Percentiles rank a stretch among this genome's conserved stretches.
Evolutionary conservation across 2,329 filamentous ascomycete species (phyloP).

Genomic region (Colletotrichum neosansevieriae): DNA sequence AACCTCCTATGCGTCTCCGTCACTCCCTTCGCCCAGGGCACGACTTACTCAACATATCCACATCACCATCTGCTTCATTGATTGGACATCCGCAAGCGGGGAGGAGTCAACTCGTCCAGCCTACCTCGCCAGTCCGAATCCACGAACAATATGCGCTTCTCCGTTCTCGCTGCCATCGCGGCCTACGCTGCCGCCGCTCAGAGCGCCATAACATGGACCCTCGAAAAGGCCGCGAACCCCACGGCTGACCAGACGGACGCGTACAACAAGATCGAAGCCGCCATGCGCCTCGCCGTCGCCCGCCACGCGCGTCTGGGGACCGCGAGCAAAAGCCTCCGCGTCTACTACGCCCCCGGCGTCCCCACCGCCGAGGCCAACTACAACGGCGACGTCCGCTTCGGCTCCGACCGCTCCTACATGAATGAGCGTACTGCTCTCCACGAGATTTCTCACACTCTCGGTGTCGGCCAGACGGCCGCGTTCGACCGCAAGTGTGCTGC

Average conservation of each 20-base stretch:
- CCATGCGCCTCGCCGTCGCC: slow-evolving; percentile 55
- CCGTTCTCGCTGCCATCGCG: slow-evolving; percentile 45
- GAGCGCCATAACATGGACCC: slow-evolving; percentile 53
- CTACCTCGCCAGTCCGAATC: no score
- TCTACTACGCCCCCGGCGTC: slow-evolving; percentile 58
- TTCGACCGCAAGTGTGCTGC: slow-evolving; percentile 55
- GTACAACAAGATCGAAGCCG: slow-evolving; percentile 55
- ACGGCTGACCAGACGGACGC: slow-evolving; percentile 57
- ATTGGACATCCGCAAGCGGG: no score
- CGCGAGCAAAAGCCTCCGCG: slow-evolving; percentile 54
- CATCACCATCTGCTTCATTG: background rate
- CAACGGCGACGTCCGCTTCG: slow-evolving; percentile 61
- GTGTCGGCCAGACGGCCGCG: slow-evolving; percentile 57
- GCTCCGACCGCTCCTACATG: slow-evolving; percentile 59
- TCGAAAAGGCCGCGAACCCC: slow-evolving; percentile 54
- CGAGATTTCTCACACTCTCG: slow-evolving; percentile 61
- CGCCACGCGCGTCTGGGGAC: slow-evolving; percentile 53
- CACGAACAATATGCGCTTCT: slow-evolving; percentile 41
- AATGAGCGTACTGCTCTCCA: slow-evolving; percentile 61
- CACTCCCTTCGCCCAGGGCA: no score
- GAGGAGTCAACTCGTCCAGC: no score
- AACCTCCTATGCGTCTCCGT: background rate
- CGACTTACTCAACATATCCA: background rate
- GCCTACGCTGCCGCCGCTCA: slow-evolving; percentile 50
- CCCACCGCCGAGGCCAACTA: slow-evolving; percentile 61